Conservation (phyloP, 305 asterid genomes). For the Plantago lanceolata region DNA sequence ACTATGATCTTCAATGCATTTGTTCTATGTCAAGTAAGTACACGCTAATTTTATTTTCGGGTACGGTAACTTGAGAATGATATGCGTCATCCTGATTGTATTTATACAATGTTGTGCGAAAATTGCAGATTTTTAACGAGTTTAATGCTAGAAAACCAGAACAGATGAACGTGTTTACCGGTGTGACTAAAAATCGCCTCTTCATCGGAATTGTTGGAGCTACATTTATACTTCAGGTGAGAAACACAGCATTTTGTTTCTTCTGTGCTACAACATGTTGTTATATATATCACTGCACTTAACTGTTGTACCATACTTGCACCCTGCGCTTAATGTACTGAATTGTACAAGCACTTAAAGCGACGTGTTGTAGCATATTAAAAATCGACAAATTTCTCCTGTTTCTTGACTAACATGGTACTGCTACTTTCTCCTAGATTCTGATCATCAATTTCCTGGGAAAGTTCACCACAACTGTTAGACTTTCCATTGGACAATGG, state of each 20-base stretch:
- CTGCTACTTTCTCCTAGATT: constrained; percentile 35
- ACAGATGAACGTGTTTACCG: constrained; percentile 62
- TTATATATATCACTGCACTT: too few species aligned
- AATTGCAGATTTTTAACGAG: constrained; percentile 71
- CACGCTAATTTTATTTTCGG: constrained; percentile 18
- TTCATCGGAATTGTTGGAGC: constrained; percentile 66
- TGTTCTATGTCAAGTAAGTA: constrained; percentile 91
- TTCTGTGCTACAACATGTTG: too few species aligned
- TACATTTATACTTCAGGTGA: constrained; percentile 77
- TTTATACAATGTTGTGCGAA: constrained; percentile 4
- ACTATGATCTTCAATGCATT: constrained; percentile 75
- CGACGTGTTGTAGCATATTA: too few species aligned
- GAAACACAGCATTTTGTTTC: constrained; percentile 7
- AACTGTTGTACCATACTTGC: too few species aligned
- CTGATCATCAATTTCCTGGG: constrained; percentile 76
- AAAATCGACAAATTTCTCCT: neutral
- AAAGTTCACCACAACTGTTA: constrained; percentile 58
- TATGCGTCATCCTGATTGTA: constrained; percentile 5
- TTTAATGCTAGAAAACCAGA: constrained; percentile 92
- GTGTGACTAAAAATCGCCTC: constrained; percentile 77
- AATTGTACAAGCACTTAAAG: too few species aligned
- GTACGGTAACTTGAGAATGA: neutral
- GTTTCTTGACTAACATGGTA: constrained; percentile 23
- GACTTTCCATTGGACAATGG: constrained; percentile 54
- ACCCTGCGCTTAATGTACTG: too few species aligned